Conservation (phyloP, 371 early-diverging fungal genomes). For the Apophysomyces elegans region DNA sequence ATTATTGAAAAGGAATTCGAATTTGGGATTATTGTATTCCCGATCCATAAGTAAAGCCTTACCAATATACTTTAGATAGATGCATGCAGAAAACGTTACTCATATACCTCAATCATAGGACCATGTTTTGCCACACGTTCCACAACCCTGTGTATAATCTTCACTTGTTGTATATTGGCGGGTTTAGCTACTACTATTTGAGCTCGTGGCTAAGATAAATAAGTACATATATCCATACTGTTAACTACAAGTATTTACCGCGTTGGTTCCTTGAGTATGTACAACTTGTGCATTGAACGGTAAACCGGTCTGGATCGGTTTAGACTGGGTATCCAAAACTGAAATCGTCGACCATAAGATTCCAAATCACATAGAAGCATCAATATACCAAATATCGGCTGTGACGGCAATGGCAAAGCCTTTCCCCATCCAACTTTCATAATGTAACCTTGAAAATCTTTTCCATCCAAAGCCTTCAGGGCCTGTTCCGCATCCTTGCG, state of each 20-base stretch:
- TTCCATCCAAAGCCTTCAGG: constrained; percentile 75
- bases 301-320: constrained; percentile 50
- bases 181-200: constrained; percentile 75
- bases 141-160: constrained; percentile 83
- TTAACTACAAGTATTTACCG: neutral
- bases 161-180: constrained; percentile 54
- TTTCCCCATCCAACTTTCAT: constrained; percentile 92
- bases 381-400: constrained; percentile 77
- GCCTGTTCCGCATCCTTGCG: constrained; percentile 78
- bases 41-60: constrained; percentile 69
- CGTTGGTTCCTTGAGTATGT: constrained; percentile 20
- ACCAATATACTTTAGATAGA: neutral
- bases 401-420: constrained; percentile 76
- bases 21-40: constrained; percentile 67
- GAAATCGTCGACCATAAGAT: neutral
- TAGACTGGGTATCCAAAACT: constrained; percentile 42
- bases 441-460: constrained; percentile 60
- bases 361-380: neutral
- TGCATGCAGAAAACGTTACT: neutral
- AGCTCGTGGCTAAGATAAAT: constrained; percentile 40
- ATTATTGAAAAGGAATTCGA: constrained; percentile 73
- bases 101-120: constrained; percentile 70
- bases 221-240: neutral
- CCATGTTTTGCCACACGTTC: constrained; percentile 85
- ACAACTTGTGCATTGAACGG: constrained; percentile 75